These are phyloP conservation scores for Aeminium ludgeri DNA, from an alignment of 495 filamentous ascomycete genomes.

Conservation along the genomic window DNA sequence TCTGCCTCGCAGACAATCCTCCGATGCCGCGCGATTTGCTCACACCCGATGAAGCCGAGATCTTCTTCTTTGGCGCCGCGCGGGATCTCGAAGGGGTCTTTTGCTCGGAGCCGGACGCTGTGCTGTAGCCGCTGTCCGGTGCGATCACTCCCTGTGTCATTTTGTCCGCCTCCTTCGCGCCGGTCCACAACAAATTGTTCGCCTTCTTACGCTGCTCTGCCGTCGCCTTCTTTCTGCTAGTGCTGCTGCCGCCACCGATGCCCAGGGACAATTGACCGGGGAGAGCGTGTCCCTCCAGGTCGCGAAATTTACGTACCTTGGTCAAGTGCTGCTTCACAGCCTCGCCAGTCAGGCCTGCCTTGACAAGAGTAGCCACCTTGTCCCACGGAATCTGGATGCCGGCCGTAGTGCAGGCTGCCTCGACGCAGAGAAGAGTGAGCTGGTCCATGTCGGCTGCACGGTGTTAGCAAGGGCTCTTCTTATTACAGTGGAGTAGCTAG, in stretches of 20 bases:
- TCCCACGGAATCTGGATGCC: slow-evolving; percentile 13
- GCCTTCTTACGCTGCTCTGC: background rate
- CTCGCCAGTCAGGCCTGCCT: slow-evolving; percentile 5
- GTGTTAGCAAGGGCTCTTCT: slow-evolving; percentile 1
- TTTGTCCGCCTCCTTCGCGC: background rate
- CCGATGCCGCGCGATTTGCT: background rate
- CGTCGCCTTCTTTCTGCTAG: background rate
- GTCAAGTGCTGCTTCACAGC: slow-evolving; percentile 16
- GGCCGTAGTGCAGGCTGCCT: slow-evolving; percentile 3
- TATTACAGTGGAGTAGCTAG: background rate
- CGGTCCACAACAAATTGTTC: background rate
- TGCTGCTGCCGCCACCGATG: background rate
- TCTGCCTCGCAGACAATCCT: background rate
- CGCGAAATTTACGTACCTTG: slow-evolving; percentile 9
- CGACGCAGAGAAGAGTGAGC: slow-evolving; percentile 7
- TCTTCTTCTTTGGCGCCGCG: slow-evolving; percentile 1
- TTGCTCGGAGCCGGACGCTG: too few species aligned
- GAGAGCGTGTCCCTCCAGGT: background rate
- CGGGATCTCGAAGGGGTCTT: background rate
- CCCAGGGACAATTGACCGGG: background rate
- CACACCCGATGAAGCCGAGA: too few species aligned
- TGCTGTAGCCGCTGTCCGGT: too few species aligned
- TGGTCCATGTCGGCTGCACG: slow-evolving; percentile 11
- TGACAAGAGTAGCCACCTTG: slow-evolving; percentile 1
- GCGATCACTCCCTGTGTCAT: background rate